Conservation (phyloP, 257 asterid species). For the Solanum rostratum region DNA sequence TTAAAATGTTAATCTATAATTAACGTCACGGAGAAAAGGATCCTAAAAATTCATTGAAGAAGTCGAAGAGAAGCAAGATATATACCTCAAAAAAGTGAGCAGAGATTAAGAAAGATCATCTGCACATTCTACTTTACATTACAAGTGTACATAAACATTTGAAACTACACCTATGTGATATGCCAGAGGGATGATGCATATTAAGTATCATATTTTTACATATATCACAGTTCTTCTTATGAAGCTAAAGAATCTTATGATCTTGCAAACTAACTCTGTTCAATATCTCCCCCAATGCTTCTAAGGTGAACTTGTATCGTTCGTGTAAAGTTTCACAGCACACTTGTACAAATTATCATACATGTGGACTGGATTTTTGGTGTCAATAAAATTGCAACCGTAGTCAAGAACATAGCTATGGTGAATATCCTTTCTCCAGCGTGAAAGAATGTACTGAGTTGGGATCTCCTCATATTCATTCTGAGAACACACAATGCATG, state of each 20-base stretch:
- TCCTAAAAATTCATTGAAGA: background rate
- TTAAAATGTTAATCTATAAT: background rate
- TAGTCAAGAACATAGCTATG: conserved; percentile 21
- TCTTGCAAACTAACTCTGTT: conserved; percentile 20
- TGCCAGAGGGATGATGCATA: too few relatives aligned
- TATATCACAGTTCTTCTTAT: background rate
- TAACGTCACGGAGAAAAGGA: background rate
- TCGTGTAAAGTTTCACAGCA: conserved; percentile 32
- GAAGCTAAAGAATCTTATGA: background rate
- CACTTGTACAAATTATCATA: conserved; percentile 33
- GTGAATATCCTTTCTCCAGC: conserved; percentile 46
- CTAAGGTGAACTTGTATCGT: conserved; percentile 24
- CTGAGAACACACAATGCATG: conserved; percentile 40
- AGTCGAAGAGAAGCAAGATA: background rate
- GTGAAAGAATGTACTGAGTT: conserved; percentile 42
- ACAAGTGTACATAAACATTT: background rate
- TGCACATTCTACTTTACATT: background rate
- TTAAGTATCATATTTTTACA: too few relatives aligned
- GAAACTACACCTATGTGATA: background rate
- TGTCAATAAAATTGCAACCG: conserved; percentile 28
- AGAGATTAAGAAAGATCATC: background rate
- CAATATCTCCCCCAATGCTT: conserved; percentile 32
- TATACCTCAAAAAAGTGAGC: background rate
- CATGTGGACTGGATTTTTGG: conserved; percentile 41
- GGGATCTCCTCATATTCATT: conserved; percentile 45